Base-by-base conservation (phyloP, 2,329 filamentous ascomycete genomes). In the Claviceps digitariae region DNA sequence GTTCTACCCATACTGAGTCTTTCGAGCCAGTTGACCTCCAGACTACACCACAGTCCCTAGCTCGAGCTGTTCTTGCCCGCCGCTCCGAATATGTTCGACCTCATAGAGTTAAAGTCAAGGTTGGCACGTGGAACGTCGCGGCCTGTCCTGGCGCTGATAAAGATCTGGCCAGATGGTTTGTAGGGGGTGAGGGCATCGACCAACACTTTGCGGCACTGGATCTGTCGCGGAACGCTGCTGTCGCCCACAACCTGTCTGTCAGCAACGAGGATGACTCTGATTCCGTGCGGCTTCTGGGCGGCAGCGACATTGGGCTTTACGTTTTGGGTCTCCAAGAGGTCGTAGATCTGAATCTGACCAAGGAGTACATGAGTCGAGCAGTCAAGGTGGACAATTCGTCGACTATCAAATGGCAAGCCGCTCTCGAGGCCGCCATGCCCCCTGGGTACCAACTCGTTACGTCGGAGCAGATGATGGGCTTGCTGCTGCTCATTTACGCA, bases 61-160 rank as follows among this genome's bases (percentile, higher is more conserved):
- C 79, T 47, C 74, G 73, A 56, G 79, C 80, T 31, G 73, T 97
- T 41, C 79, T 84, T 63, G 82, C 86, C 41, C 80, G 93, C 52
- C 80, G 83, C 62, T 72, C 79, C 49, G 90, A 97, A 66, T 98
- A 90, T 66, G 84, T 86, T 27, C 80, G 83, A 40, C 79, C 83
- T 45, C 83, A 83, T 65, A 78, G 78, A 50, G 81, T 95, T 60
- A 84, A 83, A 58, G 79, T 98, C 67, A 96, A 96, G 69, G 78
- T 98, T 51, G 93, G 91, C 44, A 86, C 87, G 0, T 98, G 93
- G 93, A 98, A 98, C 68, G 88, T 95, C 17, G 93, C 90, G 4
- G 83, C 85, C 1, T 83, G 86, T 58, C 82, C 87, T 13, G 89
- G 87, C 25, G 90, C 89, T 0, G 90, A 95, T 67, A 87, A 88